These are phyloP conservation scores for Xylaria sp. DNA, from an alignment of 2,329 filamentous ascomycete genomes.

Conservation along the genomic window DNA sequence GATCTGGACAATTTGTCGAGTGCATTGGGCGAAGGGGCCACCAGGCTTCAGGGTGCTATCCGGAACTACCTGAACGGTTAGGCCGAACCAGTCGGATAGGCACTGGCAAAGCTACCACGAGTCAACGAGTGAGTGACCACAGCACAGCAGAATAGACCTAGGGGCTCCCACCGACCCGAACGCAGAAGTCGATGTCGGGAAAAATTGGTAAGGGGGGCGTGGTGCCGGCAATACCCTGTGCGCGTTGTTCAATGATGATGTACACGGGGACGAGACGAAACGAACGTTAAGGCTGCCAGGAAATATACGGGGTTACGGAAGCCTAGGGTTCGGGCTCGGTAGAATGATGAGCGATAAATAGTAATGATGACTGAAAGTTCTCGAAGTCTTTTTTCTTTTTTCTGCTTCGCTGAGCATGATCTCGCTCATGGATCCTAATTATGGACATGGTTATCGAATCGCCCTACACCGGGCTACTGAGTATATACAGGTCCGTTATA, in stretches of 20 bases:
- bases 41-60: conserved; percentile 77
- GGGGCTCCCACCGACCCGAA: not conserved
- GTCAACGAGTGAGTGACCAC: no score
- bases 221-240: not conserved
- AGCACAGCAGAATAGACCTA: not conserved
- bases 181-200: not conserved
- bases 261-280: conserved; percentile 16
- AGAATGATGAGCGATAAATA: conserved; percentile 18
- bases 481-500: no score
- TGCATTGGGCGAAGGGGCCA: conserved; percentile 82
- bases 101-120: not conserved
- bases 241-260: conserved; percentile 1
- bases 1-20: conserved; percentile 89
- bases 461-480: no score
- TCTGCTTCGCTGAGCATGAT: not conserved
- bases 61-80: conserved; percentile 65
- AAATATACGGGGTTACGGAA: conserved; percentile 17
- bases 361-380: conserved; percentile 21
- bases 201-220: not conserved
- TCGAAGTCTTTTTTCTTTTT: not conserved
- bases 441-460: not conserved
- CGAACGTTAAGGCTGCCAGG: conserved; percentile 11
- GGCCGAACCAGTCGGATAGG: not conserved
- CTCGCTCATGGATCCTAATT: not conserved
- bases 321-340: conserved; percentile 16